phyloP scores from a whole-genome alignment of 2,329 filamentous ascomycete genomes.

The Lasiodiplodia citricola region DNA sequence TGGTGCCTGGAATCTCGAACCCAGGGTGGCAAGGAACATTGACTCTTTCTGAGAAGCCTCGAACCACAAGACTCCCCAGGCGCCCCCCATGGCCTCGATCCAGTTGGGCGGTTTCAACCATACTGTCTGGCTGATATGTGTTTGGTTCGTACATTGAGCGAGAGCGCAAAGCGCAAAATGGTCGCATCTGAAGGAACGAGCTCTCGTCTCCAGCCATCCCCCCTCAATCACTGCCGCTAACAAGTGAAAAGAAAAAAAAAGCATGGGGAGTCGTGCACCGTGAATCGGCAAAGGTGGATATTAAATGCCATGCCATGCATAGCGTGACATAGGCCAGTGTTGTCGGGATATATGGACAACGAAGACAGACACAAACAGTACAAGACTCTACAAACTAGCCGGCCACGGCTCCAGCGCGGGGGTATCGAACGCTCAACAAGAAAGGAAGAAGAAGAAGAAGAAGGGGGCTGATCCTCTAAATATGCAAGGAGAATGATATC shows the following conservation, averaged over 20 bases:
- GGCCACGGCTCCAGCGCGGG: conserved; percentile 16
- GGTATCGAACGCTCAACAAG: conserved; percentile 21
- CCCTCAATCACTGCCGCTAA: not conserved
- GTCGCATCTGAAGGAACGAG: too few species aligned
- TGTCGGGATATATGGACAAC: not conserved
- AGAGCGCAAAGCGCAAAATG: not conserved
- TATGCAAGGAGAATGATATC: conserved; percentile 6
- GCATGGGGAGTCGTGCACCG: conserved; percentile 1
- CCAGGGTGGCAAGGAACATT: not conserved
- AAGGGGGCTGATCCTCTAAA: not conserved
- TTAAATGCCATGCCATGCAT: conserved; percentile 17
- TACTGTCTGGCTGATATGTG: not conserved
- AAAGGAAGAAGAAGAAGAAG: conserved; percentile 5
- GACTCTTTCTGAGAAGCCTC: not conserved
- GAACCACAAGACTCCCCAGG: not conserved
- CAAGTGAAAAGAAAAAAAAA: not conserved
- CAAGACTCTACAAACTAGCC: not conserved
- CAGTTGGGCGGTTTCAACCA: not conserved
- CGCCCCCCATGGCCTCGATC: not conserved
- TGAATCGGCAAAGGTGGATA: not conserved
- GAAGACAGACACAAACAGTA: not conserved
- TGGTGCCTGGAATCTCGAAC: not conserved
- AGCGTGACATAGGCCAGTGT: not conserved
- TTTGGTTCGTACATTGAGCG: not conserved
- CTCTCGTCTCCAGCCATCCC: not conserved